Evolutionary conservation across 176 grass and related monocot species (phyloP).

Genomic region (Oryza rufipogon): DNA sequence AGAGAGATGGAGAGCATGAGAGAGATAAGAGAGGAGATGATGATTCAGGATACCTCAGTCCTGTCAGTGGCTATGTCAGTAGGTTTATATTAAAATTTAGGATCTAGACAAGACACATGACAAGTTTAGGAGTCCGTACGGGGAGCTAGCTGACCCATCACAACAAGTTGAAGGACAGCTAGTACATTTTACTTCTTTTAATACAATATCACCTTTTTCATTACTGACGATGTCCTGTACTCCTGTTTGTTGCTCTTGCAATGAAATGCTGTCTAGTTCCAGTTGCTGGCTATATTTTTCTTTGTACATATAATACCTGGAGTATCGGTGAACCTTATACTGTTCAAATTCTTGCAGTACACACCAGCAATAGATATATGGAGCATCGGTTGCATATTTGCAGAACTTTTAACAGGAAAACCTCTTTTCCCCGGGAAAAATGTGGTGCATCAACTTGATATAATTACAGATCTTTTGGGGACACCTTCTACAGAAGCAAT

Average conservation of each 20-base stretch:
- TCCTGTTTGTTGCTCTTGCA: background rate
- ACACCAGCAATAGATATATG: constrained; percentile 89
- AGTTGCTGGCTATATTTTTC: background rate
- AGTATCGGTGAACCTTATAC: background rate
- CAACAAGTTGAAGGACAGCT: background rate
- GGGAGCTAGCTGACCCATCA: background rate
- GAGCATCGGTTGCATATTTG: constrained; percentile 88
- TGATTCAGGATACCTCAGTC: background rate
- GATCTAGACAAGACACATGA: background rate
- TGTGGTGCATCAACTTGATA: constrained; percentile 76
- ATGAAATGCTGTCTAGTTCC: background rate
- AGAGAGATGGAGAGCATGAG: background rate
- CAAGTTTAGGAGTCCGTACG: background rate
- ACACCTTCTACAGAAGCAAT: constrained; percentile 69
- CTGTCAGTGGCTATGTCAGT: background rate
- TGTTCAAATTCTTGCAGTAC: constrained; percentile 52
- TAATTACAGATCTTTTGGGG: constrained; percentile 76
- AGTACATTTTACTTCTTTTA: background rate
- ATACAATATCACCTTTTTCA: background rate
- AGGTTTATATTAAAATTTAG: background rate
- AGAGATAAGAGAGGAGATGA: background rate
- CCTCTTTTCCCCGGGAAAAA: constrained; percentile 84
- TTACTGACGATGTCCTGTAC: background rate
- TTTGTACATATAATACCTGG: background rate
- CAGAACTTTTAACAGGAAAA: constrained; percentile 74